Conservation (phyloP, 1,284 basidiomycete species). For the Malassezia yamatoensis region DNA sequence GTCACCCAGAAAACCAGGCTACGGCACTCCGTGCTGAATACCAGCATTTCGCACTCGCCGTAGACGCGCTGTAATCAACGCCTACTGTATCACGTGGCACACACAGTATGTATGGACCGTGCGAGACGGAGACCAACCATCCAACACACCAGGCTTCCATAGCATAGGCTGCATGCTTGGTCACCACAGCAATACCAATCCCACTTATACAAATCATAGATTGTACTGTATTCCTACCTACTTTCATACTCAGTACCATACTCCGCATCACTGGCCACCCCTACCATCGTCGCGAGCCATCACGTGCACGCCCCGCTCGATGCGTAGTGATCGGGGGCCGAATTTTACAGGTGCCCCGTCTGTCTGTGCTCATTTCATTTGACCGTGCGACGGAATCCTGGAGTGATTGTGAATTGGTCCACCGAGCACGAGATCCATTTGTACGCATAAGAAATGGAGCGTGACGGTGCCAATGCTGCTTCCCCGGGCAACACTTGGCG, state of each 20-base stretch:
- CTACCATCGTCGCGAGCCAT: not conserved
- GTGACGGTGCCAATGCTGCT: slow-evolving; percentile 19
- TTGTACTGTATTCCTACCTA: too few relatives aligned
- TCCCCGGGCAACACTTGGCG: slow-evolving; percentile 59
- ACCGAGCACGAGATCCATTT: too few relatives aligned
- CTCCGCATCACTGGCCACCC: too few relatives aligned
- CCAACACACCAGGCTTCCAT: too few relatives aligned
- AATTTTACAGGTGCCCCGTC: not conserved
- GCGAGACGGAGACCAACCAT: not conserved
- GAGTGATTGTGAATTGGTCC: too few relatives aligned
- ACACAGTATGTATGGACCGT: slow-evolving; percentile 9
- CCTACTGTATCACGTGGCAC: not conserved
- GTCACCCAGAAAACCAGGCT: slow-evolving; percentile 11
- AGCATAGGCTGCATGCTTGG: too few relatives aligned
- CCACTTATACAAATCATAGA: too few relatives aligned
- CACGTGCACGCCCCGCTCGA: not conserved
- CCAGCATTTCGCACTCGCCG: too few relatives aligned
- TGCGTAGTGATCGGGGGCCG: not conserved
- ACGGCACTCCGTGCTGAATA: slow-evolving; percentile 17
- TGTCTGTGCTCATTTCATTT: not conserved
- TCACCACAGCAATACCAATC: too few relatives aligned
- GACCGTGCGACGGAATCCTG: not conserved
- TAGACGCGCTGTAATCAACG: too few relatives aligned
- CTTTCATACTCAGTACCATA: too few relatives aligned
- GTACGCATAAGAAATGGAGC: slow-evolving; percentile 21